A percentile compares a stretch with the other conserved stretches of the same genome.
Conservation (phyloP, 2,329 filamentous ascomycete species). For the Penicillium sp. region DNA sequence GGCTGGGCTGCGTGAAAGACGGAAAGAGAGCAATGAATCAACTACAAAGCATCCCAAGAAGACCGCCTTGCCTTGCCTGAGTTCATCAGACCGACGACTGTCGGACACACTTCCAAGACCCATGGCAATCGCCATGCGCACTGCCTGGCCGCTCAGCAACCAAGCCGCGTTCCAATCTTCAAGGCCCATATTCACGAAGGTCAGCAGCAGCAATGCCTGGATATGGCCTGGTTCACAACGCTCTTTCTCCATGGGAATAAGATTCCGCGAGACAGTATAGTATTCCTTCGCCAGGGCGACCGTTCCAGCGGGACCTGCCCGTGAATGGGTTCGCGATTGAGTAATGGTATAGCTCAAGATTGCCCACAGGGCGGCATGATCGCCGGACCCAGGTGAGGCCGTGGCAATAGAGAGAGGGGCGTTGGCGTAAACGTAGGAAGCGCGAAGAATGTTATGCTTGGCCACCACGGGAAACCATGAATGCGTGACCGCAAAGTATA, state of each 20-base stretch:
- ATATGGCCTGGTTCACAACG: slow-evolving; percentile 43
- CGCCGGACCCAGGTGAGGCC: slow-evolving; percentile 35
- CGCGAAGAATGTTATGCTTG: slow-evolving; percentile 55
- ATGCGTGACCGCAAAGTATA: slow-evolving; percentile 58
- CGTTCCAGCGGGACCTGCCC: slow-evolving; percentile 15
- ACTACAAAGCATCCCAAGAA: slow-evolving; percentile 54
- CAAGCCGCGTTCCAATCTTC: slow-evolving; percentile 51
- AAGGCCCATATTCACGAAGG: slow-evolving; percentile 50
- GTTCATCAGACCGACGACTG: slow-evolving; percentile 30
- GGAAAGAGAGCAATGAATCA: slow-evolving; percentile 52
- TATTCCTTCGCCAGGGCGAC: slow-evolving; percentile 33
- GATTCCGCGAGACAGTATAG: slow-evolving; percentile 34
- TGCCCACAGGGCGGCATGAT: slow-evolving; percentile 46
- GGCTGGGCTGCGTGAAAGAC: slow-evolving; percentile 46
- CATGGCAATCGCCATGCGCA: slow-evolving; percentile 46
- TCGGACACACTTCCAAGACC: slow-evolving; percentile 31
- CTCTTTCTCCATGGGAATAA: slow-evolving; percentile 42
- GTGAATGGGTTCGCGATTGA: slow-evolving; percentile 25
- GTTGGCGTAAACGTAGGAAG: slow-evolving; percentile 55
- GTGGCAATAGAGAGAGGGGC: slow-evolving; percentile 35
- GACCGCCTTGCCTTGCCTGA: slow-evolving; percentile 42
- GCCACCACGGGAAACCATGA: slow-evolving; percentile 60
- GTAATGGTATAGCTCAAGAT: slow-evolving; percentile 43
- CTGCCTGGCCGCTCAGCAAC: slow-evolving; percentile 53
- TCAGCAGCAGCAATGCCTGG: slow-evolving; percentile 46